A percentile compares a stretch with the other conserved stretches of the same genome.
These are phyloP conservation scores for Pyrus hybrid DNA, from an alignment of 331 rosid species.

Conservation along the genomic window DNA sequence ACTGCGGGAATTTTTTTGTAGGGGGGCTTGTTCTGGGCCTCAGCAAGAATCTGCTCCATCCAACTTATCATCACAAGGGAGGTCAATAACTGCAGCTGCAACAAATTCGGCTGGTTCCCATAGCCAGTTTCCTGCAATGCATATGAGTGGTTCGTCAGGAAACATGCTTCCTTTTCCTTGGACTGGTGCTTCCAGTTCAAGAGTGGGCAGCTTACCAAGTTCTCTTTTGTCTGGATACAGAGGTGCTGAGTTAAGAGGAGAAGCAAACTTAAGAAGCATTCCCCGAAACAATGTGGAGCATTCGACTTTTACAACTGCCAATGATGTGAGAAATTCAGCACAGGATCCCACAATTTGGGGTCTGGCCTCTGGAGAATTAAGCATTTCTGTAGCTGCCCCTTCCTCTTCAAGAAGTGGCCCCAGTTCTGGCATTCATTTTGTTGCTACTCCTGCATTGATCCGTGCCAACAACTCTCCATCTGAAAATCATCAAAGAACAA, in stretches of 20 bases:
- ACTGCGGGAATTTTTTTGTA: slow-evolving; percentile 27
- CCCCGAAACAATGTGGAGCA: slow-evolving; percentile 39
- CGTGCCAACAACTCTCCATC: slow-evolving; percentile 40
- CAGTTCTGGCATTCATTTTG: slow-evolving; percentile 34
- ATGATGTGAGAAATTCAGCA: slow-evolving; percentile 30
- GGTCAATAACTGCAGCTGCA: slow-evolving; percentile 45
- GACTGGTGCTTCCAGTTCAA: slow-evolving; percentile 46
- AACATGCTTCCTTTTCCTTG: slow-evolving; percentile 35
- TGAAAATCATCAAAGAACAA: slow-evolving; percentile 44
- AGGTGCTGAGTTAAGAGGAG: slow-evolving; percentile 34
- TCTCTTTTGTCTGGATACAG: slow-evolving; percentile 45
- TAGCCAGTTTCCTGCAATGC: slow-evolving; percentile 37
- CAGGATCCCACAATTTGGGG: slow-evolving; percentile 47
- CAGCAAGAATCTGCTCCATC: slow-evolving; percentile 48
- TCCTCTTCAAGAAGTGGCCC: slow-evolving; percentile 47
- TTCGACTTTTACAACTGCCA: slow-evolving; percentile 29
- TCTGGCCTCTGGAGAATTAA: slow-evolving; percentile 35
- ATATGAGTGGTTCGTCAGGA: slow-evolving; percentile 10
- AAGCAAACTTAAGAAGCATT: slow-evolving; percentile 35
- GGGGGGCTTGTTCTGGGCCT: slow-evolving; percentile 31
- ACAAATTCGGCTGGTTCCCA: slow-evolving; percentile 36
- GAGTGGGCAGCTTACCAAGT: slow-evolving; percentile 37
- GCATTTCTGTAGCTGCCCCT: slow-evolving; percentile 48
- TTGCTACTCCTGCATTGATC: slow-evolving; percentile 46
- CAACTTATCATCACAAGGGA: slow-evolving; percentile 42